Evolutionary conservation across 768 basidiomycete genomes (phyloP).

Genomic region (Porphyrellus cyaneotinctus): DNA sequence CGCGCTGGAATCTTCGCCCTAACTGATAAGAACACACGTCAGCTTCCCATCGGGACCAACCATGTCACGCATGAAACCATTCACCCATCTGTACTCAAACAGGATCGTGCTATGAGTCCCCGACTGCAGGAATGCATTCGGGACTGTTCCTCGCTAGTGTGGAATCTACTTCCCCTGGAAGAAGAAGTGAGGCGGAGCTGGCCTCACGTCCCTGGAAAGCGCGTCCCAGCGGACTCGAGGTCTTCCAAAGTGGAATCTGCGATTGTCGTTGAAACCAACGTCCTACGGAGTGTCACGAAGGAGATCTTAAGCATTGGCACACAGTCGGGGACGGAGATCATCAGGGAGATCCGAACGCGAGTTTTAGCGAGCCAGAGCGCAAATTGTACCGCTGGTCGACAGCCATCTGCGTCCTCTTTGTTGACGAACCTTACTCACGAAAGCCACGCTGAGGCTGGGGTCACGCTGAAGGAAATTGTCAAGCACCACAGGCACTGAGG

Average conservation of each 20-base stretch:
- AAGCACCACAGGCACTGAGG: not conserved
- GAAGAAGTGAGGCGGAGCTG: slow-evolving; percentile 45
- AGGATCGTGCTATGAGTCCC: slow-evolving; percentile 33
- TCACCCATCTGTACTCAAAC: slow-evolving; percentile 56
- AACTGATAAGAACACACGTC: slow-evolving; percentile 42
- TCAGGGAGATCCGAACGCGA: slow-evolving; percentile 20
- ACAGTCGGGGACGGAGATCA: slow-evolving; percentile 17
- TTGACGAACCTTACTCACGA: slow-evolving; percentile 23
- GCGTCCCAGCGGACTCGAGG: slow-evolving; percentile 5
- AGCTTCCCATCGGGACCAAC: slow-evolving; percentile 42
- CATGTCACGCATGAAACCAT: slow-evolving; percentile 54
- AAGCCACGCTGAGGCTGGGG: slow-evolving; percentile 20
- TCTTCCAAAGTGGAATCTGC: slow-evolving; percentile 7
- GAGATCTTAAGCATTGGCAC: slow-evolving; percentile 12
- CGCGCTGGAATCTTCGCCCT: slow-evolving; percentile 51
- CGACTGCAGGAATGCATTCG: slow-evolving; percentile 35
- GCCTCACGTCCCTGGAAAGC: slow-evolving; percentile 36
- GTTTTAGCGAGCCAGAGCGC: slow-evolving; percentile 6
- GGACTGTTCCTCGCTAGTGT: slow-evolving; percentile 43
- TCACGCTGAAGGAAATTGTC: slow-evolving; percentile 23
- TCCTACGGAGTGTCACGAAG: slow-evolving; percentile 16
- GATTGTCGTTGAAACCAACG: not conserved
- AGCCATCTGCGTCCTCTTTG: slow-evolving; percentile 22
- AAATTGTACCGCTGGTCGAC: slow-evolving; percentile 5
- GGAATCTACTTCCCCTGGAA: slow-evolving; percentile 47